phyloP scores from a whole-genome alignment of 1,284 basidiomycete genomes.

The Cryptococcus depauperatus region DNA sequence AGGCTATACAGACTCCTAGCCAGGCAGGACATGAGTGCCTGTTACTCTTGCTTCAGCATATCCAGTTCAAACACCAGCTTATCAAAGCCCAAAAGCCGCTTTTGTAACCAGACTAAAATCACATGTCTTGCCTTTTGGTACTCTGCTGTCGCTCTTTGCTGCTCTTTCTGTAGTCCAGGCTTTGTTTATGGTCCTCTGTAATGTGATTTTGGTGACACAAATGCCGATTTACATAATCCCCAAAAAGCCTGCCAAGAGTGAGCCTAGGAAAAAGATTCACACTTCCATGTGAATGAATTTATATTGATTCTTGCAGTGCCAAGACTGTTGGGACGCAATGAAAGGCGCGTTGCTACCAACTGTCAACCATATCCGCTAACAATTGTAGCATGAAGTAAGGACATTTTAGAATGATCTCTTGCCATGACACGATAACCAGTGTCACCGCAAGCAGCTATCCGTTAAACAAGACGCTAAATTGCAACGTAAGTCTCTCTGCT shows the following conservation, averaged over 20 bases:
- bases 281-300: constrained; percentile 71
- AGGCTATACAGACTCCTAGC: too few relatives aligned
- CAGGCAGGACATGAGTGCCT: too few relatives aligned
- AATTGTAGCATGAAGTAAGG: constrained; percentile 48
- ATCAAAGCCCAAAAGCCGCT: constrained; percentile 68
- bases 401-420: constrained; percentile 65
- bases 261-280: constrained; percentile 72
- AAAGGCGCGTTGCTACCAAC: constrained; percentile 67
- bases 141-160: too few relatives aligned
- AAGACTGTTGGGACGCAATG: constrained; percentile 56
- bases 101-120: constrained; percentile 73
- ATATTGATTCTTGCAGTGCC: constrained; percentile 30
- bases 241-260: constrained; percentile 54
- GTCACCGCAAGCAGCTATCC: constrained; percentile 73
- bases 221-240: constrained; percentile 52
- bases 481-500: constrained; percentile 54
- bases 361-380: constrained; percentile 73
- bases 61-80: too few relatives aligned
- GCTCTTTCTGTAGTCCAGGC: too few relatives aligned
- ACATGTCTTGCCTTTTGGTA: too few relatives aligned
- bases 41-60: too few relatives aligned
- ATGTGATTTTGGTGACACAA: constrained; percentile 64
- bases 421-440: constrained; percentile 75
- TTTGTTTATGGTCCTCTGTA: constrained; percentile 82
- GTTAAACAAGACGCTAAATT: constrained; percentile 73